Evolutionary conservation across 306 rosid species (phyloP).

Genomic region (Lathyrus aphaca): DNA sequence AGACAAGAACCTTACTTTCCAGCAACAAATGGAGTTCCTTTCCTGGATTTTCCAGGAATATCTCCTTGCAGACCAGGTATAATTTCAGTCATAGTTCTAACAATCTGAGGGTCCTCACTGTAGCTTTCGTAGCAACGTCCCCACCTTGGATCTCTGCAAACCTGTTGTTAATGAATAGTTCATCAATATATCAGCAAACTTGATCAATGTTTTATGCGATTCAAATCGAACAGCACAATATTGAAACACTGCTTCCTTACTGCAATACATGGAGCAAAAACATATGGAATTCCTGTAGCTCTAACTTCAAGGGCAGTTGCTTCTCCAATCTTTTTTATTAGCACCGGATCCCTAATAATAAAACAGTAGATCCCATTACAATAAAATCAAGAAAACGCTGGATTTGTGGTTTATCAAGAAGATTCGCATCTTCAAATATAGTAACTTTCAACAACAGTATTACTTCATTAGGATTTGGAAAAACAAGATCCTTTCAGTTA

Average conservation of each 20-base stretch:
- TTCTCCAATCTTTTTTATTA: conserved; percentile 83
- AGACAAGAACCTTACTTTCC: conserved; percentile 75
- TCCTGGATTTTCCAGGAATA: conserved; percentile 57
- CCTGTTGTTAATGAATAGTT: conserved; percentile 51
- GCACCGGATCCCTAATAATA: conserved; percentile 72
- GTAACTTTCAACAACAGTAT: neutral
- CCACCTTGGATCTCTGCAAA: conserved; percentile 99
- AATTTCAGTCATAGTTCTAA: conserved; percentile 84
- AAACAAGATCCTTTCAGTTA: neutral
- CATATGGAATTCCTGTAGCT: conserved; percentile 95
- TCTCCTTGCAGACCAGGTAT: conserved; percentile 98
- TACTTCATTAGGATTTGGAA: conserved; percentile 6
- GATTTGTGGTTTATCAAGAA: conserved; percentile 4
- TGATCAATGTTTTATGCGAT: neutral
- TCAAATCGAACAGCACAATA: neutral
- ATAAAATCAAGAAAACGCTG: neutral
- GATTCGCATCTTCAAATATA: neutral
- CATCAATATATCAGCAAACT: conserved; percentile 21
- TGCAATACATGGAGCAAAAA: conserved; percentile 96
- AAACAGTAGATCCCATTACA: neutral
- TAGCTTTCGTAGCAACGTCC: conserved; percentile 99
- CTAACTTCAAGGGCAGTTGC: conserved; percentile 99
- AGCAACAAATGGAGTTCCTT: conserved; percentile 84
- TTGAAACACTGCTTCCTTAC: conserved; percentile 45
- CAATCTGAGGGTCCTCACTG: conserved; percentile 82